Evolutionary conservation across 2,329 filamentous ascomycete genomes (phyloP), one percentile per base, ranked within the genome.

Genomic region (Nigrospora sphaerica): DNA sequence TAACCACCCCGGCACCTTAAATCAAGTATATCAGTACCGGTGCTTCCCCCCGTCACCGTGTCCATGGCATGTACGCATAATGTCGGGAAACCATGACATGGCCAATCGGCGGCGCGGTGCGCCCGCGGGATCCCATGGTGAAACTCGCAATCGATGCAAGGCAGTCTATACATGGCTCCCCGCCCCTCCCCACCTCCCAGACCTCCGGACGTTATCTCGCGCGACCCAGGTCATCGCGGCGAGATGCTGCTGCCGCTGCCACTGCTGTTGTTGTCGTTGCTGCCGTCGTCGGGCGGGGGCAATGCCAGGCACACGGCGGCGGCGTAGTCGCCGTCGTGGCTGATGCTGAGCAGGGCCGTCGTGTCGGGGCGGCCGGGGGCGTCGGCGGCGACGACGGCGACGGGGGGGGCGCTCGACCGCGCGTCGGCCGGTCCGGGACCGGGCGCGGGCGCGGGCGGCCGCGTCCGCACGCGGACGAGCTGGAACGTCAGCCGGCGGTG

Each of bases 291-390:
- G 23, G 23, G 23, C 23, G 23, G 2, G 6, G 6, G 23, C 34
- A 33, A 55, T n/a, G 77, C 80, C 32, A 88, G 52, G 52, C 83
- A 86, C 1, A 84, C 73, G 7, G 85, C 86, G 17, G 77, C 83
- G 11, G 89, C 89, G 66, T 90, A 95, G 9, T 88, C 84, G 2
- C 80, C 83, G 63, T 96, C 91, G 62, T 96, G 91, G 57, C 86
- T 93, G 56, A 96, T 95, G 49, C 85, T 92, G 39, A 95, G 83
- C 88, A 42, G 80, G 70, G 53, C 81, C 76, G 49, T 71, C 62
- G 43, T 45, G 28, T 39, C 43, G 17, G 43, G 35, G 12, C 39
- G 36, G 3, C 43, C 43, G 7, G 28, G 28, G 4, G 28, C 31
- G 28, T 52, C 52, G 9, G 58, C 60, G 49, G 54, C 61, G 47